A percentile compares a stretch with the other conserved stretches of the same genome.
Evolutionary conservation across 176 grass and related monocot genomes (phyloP).

Genomic region (Bonia amplexicaulis): DNA sequence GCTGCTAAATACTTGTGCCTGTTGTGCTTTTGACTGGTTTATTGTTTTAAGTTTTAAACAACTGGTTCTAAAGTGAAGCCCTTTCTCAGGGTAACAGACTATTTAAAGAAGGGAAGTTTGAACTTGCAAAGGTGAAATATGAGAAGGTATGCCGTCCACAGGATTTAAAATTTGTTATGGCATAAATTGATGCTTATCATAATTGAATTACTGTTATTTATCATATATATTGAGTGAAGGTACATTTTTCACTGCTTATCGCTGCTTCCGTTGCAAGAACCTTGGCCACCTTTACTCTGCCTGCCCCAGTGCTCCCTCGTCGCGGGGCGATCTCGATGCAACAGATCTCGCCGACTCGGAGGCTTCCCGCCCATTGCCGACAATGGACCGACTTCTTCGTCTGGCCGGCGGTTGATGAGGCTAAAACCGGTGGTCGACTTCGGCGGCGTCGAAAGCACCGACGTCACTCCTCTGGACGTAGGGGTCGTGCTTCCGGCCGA

Average conservation of each 20-base stretch:
- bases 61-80: slow-evolving; percentile 18
- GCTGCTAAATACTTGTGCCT: neutral
- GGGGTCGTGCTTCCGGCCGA: too few relatives aligned
- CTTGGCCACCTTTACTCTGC: too few relatives aligned
- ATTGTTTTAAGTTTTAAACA: slow-evolving; percentile 12
- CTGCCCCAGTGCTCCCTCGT: too few relatives aligned
- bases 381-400: too few relatives aligned
- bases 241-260: neutral
- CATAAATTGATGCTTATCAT: slow-evolving; percentile 2
- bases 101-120: slow-evolving; percentile 97
- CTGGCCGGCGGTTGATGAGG: too few relatives aligned
- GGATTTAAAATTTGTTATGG: slow-evolving; percentile 11
- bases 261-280: too few relatives aligned
- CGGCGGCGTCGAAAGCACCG: too few relatives aligned
- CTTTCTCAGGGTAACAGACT: slow-evolving; percentile 82
- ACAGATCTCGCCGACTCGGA: too few relatives aligned
- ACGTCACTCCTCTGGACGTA: too few relatives aligned
- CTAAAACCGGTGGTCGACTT: too few relatives aligned
- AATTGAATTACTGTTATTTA: slow-evolving; percentile 5
- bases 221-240: neutral
- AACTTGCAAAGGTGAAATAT: slow-evolving; percentile 94
- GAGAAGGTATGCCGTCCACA: slow-evolving; percentile 61
- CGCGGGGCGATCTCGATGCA: too few relatives aligned
- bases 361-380: too few relatives aligned
- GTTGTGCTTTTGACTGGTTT: neutral